Base-by-base conservation (phyloP, 2,329 filamentous ascomycete species). In the Penicillium hesseltinei region DNA sequence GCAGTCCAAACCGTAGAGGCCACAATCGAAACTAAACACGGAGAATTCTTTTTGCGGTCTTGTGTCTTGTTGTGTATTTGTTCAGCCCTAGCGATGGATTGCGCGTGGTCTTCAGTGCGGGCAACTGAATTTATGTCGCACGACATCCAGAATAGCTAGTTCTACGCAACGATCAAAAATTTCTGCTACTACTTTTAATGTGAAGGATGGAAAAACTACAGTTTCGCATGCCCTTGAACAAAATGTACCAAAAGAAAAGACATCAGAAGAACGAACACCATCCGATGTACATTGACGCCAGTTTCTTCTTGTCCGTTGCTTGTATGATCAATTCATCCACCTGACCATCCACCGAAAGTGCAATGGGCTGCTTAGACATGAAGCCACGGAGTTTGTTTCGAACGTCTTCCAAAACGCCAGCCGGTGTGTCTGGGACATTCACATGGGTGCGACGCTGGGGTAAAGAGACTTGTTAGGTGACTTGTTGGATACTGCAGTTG, bases 251-350 rank as follows among this genome's bases (percentile, higher is more conserved):
- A 31, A 35, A 31, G 23, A 19, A 46, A 17, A 33, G 5, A 33
- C 10, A 46, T 71, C 62, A 88, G 58, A 88, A 84, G 68, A 88
- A 89, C 13, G 86, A 80, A 77, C 85, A 88, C 93, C 93, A 97
- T 21, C 94, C 94, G 76, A 97, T 96, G 75, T 97, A 99, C 95
- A 99, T 99, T 39, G 87, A 85, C 19, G 90, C 85, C 75, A 99
- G 75, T 73, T 94, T 95, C 69, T 78, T 84, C 56, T 88, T 85
- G 73, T 92, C 87, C 23, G 88, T 89, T 35, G 95, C 94, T 77
- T 93, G 88, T 71, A 88, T 85, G 66, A 99, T 94, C 74, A 99
- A 76, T 75, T 95, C 91, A 73, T 97, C 90, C n/a, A 97, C 94
- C 78, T 99, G 94, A 0, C 95, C 94, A 75, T 97, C 94, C 2